These are phyloP conservation scores for Tribonema minus DNA, from an alignment of 108 stramenopile species.

Conservation along the genomic window DNA sequence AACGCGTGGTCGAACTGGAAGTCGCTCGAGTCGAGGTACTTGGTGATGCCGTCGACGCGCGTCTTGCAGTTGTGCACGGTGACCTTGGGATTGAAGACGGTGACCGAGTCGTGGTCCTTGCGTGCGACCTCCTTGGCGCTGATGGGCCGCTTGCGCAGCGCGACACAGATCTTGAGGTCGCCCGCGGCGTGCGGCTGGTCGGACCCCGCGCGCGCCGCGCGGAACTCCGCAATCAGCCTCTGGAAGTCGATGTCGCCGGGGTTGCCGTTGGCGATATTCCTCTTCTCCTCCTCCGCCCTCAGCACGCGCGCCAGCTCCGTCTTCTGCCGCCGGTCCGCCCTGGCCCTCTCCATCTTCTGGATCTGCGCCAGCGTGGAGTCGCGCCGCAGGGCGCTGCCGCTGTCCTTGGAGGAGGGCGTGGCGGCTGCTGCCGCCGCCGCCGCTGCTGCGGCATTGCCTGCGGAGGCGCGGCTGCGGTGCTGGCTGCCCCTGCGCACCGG, in stretches of 20 bases:
- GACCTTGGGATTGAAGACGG: constrained; percentile 80
- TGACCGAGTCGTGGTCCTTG: constrained; percentile 88
- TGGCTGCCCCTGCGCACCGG: no score
- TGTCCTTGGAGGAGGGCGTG: no score
- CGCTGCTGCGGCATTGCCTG: no score
- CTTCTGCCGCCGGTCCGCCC: constrained; percentile 70
- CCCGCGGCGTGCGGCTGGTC: constrained; percentile 45
- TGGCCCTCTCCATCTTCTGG: constrained; percentile 70
- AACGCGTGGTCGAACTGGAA: constrained; percentile 88
- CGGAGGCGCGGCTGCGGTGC: no score
- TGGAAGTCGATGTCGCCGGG: constrained; percentile 98
- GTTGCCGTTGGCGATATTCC: constrained; percentile 78
- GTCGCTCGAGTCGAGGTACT: constrained; percentile 86
- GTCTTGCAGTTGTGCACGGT: constrained; percentile 91
- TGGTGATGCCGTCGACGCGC: constrained; percentile 93
- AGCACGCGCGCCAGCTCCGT: constrained; percentile 65
- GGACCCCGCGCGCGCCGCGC: constrained; percentile 19
- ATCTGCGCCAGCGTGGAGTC: constrained; percentile 61
- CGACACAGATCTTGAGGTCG: constrained; percentile 67
- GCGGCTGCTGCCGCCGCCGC: no score
- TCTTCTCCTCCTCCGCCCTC: constrained; percentile 70
- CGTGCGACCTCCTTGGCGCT: constrained; percentile 54
- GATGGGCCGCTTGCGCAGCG: constrained; percentile 57
- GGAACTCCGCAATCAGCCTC: constrained; percentile 73
- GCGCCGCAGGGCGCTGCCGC: no score